phyloP scores from a whole-genome alignment of 306 rosid species.

The Cicer pinnatifidum region DNA sequence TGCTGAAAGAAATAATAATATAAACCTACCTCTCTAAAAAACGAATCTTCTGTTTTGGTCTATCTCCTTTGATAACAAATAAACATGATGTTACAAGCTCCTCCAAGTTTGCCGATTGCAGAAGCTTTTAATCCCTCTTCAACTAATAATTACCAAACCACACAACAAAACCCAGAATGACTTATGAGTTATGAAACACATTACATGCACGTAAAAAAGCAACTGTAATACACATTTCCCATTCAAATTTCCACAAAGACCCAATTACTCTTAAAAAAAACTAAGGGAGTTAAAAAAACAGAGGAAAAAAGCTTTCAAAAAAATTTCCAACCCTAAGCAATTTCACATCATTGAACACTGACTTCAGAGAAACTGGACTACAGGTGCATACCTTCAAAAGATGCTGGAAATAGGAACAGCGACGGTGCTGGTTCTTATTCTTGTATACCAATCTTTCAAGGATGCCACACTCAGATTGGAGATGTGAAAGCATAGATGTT shows the following conservation, averaged over 20 bases:
- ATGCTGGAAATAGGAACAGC: slow-evolving; percentile 71
- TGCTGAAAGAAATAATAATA: slow-evolving; percentile 4
- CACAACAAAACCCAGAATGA: slow-evolving; percentile 23
- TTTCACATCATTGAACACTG: slow-evolving; percentile 3
- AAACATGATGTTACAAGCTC: slow-evolving; percentile 75
- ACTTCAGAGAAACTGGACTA: neutral
- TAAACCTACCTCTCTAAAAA: slow-evolving; percentile 71
- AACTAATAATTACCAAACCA: slow-evolving; percentile 54
- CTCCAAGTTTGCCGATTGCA: slow-evolving; percentile 65
- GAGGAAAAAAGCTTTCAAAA: neutral
- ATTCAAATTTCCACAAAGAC: neutral
- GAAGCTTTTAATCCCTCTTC: slow-evolving; percentile 73
- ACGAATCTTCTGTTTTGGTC: slow-evolving; percentile 77
- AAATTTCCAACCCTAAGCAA: neutral
- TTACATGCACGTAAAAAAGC: slow-evolving; percentile 11
- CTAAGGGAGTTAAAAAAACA: neutral
- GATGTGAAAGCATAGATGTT: slow-evolving; percentile 63
- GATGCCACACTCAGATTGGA: slow-evolving; percentile 65
- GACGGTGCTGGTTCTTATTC: slow-evolving; percentile 95
- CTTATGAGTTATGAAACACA: neutral
- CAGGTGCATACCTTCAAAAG: slow-evolving; percentile 67
- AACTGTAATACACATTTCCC: neutral
- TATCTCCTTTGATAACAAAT: slow-evolving; percentile 65
- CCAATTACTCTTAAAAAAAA: neutral
- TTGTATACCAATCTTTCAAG: slow-evolving; percentile 75